phyloP scores from a whole-genome alignment of 2,329 filamentous ascomycete genomes.

The Ceratocystis albifundus region DNA sequence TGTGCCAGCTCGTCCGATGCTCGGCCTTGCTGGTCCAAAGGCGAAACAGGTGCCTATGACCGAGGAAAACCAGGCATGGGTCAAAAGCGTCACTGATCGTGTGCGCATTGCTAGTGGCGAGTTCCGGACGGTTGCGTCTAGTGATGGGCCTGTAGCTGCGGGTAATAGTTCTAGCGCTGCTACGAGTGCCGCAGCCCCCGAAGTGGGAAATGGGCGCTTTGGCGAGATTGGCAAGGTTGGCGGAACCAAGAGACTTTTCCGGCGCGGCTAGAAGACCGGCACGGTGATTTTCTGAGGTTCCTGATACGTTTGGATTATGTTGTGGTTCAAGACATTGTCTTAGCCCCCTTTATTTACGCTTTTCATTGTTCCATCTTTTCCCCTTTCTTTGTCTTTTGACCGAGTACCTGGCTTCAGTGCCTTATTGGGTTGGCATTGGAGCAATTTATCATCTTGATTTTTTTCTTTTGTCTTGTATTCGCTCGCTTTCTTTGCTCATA shows the following conservation, averaged over 20 bases:
- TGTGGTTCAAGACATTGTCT: background rate
- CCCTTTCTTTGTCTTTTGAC: background rate
- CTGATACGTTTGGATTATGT: too few species aligned
- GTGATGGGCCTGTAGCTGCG: background rate
- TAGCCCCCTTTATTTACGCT: background rate
- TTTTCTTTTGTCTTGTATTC: background rate
- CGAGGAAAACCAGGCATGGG: slow-evolving; percentile 65
- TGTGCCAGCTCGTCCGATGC: slow-evolving; percentile 33
- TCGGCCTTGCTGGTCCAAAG: slow-evolving; percentile 61
- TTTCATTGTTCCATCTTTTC: slow-evolving; percentile 5
- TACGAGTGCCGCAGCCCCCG: background rate
- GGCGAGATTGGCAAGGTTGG: slow-evolving; percentile 62
- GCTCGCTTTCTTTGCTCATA: background rate
- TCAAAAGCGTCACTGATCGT: slow-evolving; percentile 71
- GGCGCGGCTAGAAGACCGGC: slow-evolving; percentile 31
- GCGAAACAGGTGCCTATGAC: slow-evolving; percentile 54
- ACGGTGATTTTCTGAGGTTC: slow-evolving; percentile 13
- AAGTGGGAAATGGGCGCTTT: slow-evolving; percentile 35
- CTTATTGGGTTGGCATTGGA: too few species aligned
- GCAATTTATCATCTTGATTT: slow-evolving; percentile 5
- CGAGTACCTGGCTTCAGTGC: background rate
- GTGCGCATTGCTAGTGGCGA: slow-evolving; percentile 59
- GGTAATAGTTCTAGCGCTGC: background rate
- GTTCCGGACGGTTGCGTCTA: slow-evolving; percentile 37
- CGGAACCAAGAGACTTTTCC: slow-evolving; percentile 59